phyloP scores from a whole-genome alignment of 2,329 filamentous ascomycete genomes.

The Aspergillus calidoustus region DNA sequence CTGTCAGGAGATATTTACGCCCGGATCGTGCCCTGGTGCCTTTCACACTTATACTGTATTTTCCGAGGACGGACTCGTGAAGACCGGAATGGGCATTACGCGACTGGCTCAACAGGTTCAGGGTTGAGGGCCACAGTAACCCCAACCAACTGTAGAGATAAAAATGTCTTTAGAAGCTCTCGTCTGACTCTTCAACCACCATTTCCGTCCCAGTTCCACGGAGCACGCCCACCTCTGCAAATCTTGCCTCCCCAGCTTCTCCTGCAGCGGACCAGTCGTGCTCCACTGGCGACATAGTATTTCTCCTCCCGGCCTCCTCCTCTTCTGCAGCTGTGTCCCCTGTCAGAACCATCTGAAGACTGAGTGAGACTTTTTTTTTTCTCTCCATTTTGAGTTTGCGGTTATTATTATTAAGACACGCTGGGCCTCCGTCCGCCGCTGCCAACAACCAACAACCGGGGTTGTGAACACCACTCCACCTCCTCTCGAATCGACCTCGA shows the following conservation, averaged over 20 bases:
- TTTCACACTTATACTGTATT: not conserved
- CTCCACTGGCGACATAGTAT: slow-evolving; percentile 16
- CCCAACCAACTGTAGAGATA: not conserved
- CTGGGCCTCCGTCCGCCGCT: not conserved
- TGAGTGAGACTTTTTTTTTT: not conserved
- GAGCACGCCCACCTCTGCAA: slow-evolving; percentile 4
- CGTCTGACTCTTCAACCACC: not conserved
- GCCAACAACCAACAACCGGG: not conserved
- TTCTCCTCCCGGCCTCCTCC: slow-evolving; percentile 22
- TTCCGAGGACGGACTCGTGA: not conserved
- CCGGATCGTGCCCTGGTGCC: not conserved
- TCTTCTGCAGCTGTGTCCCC: slow-evolving; percentile 2
- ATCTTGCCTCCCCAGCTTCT: slow-evolving; percentile 13
- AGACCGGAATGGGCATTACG: not conserved
- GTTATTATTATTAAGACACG: not conserved
- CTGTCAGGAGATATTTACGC: not conserved
- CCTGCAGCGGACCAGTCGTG: not conserved
- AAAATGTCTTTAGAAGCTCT: not conserved
- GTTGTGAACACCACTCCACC: not conserved
- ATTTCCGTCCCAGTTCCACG: not conserved
- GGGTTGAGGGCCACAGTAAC: not conserved
- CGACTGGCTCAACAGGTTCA: not conserved
- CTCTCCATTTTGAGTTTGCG: not conserved
- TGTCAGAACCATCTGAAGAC: not conserved
- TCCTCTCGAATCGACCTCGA: not conserved